Evolutionary conservation across 768 basidiomycete species (phyloP).

Genomic region (Mycena chlorophos): DNA sequence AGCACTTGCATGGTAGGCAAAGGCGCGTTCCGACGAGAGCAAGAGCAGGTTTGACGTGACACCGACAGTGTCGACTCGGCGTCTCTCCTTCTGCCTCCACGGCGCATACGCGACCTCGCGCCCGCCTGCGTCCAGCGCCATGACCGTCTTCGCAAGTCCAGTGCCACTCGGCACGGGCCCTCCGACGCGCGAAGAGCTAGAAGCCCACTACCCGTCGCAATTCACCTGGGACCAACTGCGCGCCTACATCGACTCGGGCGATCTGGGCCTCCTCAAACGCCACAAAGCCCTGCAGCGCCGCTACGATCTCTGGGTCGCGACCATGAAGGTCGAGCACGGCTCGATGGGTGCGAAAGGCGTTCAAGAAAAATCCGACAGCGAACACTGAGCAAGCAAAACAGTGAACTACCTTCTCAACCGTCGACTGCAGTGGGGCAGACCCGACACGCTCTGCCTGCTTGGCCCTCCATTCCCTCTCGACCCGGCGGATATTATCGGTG

Average conservation of each 20-base stretch:
- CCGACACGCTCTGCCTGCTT: constrained; percentile 63
- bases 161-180: constrained; percentile 56
- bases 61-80: too few relatives aligned
- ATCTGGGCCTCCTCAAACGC: constrained; percentile 78
- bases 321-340: constrained; percentile 60
- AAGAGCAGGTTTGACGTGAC: too few relatives aligned
- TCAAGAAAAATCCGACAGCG: background rate
- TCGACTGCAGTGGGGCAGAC: constrained; percentile 76
- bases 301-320: constrained; percentile 60
- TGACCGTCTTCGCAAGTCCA: too few relatives aligned
- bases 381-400: constrained; percentile 27
- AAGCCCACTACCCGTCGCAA: constrained; percentile 67
- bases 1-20: too few relatives aligned
- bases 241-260: constrained; percentile 77
- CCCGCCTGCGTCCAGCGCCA: too few relatives aligned
- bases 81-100: too few relatives aligned
- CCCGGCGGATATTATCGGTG: constrained; percentile 7
- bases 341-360: constrained; percentile 52
- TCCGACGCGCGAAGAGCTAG: constrained; percentile 68
- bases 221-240: constrained; percentile 79
- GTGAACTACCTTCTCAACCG: constrained; percentile 71
- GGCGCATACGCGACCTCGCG: too few relatives aligned
- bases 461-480: constrained; percentile 49
- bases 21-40: too few relatives aligned
- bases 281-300: constrained; percentile 66